These are phyloP conservation scores for Colletotrichum agaves DNA, from an alignment of 2,329 filamentous ascomycete species.

Conservation along the genomic window DNA sequence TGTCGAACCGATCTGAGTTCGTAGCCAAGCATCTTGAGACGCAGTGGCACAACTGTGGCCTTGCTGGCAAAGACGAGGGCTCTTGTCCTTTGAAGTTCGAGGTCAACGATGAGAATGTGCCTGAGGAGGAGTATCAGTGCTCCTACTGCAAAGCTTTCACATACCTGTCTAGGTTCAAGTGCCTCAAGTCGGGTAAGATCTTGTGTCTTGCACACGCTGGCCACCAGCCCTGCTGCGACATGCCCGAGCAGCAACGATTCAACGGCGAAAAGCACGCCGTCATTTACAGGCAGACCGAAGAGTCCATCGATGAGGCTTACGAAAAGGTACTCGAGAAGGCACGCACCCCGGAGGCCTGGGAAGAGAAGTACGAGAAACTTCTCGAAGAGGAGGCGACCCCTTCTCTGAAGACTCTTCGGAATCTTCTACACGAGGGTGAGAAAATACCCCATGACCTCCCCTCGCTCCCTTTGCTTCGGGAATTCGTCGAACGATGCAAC, in stretches of 20 bases:
- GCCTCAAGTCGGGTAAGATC: conserved; percentile 81
- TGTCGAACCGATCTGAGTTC: conserved; percentile 75
- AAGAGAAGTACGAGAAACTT: conserved; percentile 86
- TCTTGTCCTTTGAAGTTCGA: conserved; percentile 71
- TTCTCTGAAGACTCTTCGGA: conserved; percentile 85
- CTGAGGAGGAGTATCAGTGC: conserved; percentile 94
- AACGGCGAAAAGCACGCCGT: conserved; percentile 77
- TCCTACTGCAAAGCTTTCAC: conserved; percentile 91
- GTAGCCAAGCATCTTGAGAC: conserved; percentile 70
- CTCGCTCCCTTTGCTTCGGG: conserved; percentile 82
- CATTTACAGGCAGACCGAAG: conserved; percentile 80
- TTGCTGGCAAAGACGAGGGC: conserved; percentile 59
- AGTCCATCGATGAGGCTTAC: conserved; percentile 72
- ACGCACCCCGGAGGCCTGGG: conserved; percentile 86
- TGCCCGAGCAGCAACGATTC: conserved; percentile 73
- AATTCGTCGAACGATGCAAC: conserved; percentile 95
- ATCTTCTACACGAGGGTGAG: conserved; percentile 90
- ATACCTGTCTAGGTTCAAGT: conserved; percentile 91
- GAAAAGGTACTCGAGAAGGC: conserved; percentile 89
- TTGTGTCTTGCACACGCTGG: conserved; percentile 87
- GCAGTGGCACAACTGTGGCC: conserved; percentile 64
- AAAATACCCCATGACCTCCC: conserved; percentile 92
- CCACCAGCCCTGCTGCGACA: conserved; percentile 81
- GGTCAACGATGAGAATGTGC: conserved; percentile 77
- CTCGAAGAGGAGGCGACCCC: conserved; percentile 87